Evolutionary conservation across 2,329 filamentous ascomycete species (phyloP).

Genomic region (Lachnellula arida): DNA sequence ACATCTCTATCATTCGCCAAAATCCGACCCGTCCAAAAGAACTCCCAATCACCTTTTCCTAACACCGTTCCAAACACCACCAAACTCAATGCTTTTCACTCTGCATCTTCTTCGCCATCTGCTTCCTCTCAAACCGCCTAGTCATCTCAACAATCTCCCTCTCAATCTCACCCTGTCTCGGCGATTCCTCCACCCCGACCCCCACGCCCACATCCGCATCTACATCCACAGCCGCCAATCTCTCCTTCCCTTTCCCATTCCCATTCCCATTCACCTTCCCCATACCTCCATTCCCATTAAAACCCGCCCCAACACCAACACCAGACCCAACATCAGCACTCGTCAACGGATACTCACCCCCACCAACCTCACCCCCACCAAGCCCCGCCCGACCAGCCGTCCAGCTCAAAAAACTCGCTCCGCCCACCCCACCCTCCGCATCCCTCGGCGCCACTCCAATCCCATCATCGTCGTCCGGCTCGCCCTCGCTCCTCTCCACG

Average conservation of each 20-base stretch:
- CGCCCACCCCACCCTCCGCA: neutral
- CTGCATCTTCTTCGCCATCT: neutral
- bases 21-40: too few relatives aligned
- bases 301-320: too few relatives aligned
- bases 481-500: constrained; percentile 51
- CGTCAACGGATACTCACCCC: neutral
- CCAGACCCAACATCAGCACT: too few relatives aligned
- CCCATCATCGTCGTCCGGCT: constrained; percentile 33
- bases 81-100: neutral
- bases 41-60: too few relatives aligned
- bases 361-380: neutral
- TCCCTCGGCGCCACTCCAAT: neutral
- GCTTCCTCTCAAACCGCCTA: neutral
- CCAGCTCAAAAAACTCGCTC: neutral
- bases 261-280: neutral
- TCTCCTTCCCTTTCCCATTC: neutral
- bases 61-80: too few relatives aligned
- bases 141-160: neutral
- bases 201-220: too few relatives aligned
- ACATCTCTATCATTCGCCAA: too few relatives aligned
- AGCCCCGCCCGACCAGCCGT: neutral
- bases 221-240: too few relatives aligned
- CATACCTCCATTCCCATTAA: neutral
- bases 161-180: neutral
- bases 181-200: neutral